A percentile compares a stretch with the other conserved stretches of the same genome.
Evolutionary conservation across 106 monocot genomes (phyloP).

Genomic region (Allium cepa): DNA sequence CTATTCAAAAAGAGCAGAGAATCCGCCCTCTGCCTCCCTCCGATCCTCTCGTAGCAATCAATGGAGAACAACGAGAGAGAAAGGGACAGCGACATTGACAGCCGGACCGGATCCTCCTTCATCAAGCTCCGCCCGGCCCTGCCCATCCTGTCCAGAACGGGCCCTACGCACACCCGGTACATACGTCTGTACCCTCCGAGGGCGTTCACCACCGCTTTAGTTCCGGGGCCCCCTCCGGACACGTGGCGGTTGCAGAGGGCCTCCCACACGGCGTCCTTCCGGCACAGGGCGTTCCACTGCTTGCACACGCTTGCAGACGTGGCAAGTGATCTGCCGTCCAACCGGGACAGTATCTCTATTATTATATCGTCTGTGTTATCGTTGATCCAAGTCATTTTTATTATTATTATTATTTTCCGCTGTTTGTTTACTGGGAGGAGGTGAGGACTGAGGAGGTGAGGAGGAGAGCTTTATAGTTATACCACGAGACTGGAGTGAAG

Average conservation of each 20-base stretch:
- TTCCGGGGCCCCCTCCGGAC: background rate
- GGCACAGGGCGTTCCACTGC: conserved; percentile 12
- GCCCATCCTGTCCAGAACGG: conserved; percentile 16
- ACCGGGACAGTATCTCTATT: conserved; percentile 10
- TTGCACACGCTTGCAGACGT: conserved; percentile 18
- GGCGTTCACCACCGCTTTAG: conserved; percentile 7
- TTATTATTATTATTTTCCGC: too few species aligned
- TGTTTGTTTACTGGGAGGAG: too few species aligned
- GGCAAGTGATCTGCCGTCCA: conserved; percentile 20
- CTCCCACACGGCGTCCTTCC: conserved; percentile 23
- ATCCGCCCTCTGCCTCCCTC: background rate
- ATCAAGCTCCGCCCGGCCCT: background rate
- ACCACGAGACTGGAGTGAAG: too few species aligned
- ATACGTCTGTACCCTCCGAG: conserved; percentile 11
- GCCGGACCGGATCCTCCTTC: conserved; percentile 2
- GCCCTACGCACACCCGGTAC: conserved; percentile 17
- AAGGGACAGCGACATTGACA: conserved; percentile 1
- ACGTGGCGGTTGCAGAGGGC: conserved; percentile 22
- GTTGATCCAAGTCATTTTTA: background rate
- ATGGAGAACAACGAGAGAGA: conserved; percentile 18
- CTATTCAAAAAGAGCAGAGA: conserved; percentile 15
- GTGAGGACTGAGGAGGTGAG: too few species aligned
- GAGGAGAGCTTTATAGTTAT: too few species aligned
- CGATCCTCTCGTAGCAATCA: conserved; percentile 21
- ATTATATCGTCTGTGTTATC: conserved; percentile 16